A percentile compares a stretch with the other conserved stretches of the same genome.
These are phyloP conservation scores for Paxillus ammoniavirescens DNA, from an alignment of 768 basidiomycete species.

Conservation along the genomic window DNA sequence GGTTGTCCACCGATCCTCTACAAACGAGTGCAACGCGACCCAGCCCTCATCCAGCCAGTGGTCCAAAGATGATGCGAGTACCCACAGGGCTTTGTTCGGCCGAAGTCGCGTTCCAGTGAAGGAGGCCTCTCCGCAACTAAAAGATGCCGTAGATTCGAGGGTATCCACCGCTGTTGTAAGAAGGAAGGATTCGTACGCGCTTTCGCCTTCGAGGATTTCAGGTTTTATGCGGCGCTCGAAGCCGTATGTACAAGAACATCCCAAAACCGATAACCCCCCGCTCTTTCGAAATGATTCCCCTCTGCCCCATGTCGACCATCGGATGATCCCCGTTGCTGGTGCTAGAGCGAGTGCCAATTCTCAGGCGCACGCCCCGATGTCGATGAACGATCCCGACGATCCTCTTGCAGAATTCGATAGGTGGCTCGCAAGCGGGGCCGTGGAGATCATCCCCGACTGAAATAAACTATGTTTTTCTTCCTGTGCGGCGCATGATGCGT, in stretches of 20 bases:
- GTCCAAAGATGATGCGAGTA: slow-evolving; percentile 9
- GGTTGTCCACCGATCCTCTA: background rate
- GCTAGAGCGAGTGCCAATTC: background rate
- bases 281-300: background rate
- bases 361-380: background rate
- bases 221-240: slow-evolving; percentile 17
- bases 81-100: background rate
- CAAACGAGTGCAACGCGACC: background rate
- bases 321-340: background rate
- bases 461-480: background rate
- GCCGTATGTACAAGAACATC: background rate
- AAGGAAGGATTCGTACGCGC: slow-evolving; percentile 8
- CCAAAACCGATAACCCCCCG: background rate
- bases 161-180: background rate
- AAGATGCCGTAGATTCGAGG: background rate
- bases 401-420: slow-evolving; percentile 65
- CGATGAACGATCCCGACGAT: slow-evolving; percentile 27
- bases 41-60: slow-evolving; percentile 7
- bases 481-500: background rate
- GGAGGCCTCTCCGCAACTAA: background rate
- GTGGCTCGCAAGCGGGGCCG: slow-evolving; percentile 66
- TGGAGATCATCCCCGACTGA: slow-evolving; percentile 45
- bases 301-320: background rate
- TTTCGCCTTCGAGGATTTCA: slow-evolving; percentile 25
- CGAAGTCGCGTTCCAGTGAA: background rate